Conservation (phyloP, 805 yeast genomes). For the Wickerhamomyces hampshirensis region DNA sequence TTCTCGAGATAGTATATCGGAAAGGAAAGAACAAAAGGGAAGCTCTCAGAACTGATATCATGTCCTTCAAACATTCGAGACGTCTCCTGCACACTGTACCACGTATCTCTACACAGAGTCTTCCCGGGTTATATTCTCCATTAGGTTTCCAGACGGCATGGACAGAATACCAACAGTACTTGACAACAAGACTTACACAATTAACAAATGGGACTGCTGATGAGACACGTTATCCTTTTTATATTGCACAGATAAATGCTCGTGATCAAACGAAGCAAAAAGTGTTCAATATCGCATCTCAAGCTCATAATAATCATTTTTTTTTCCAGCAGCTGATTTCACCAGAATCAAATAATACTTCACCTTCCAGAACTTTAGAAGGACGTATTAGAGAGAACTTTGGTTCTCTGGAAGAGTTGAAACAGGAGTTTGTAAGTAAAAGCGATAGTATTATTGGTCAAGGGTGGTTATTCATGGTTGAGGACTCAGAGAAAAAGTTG, state of each 20-base stretch:
- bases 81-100: slow-evolving; percentile 61
- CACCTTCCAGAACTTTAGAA: slow-evolving; percentile 33
- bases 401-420: slow-evolving; percentile 27
- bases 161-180: slow-evolving; percentile 70
- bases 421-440: slow-evolving; percentile 9
- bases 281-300: slow-evolving; percentile 85
- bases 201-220: slow-evolving; percentile 74
- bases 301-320: slow-evolving; percentile 87
- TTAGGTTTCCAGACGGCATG: slow-evolving; percentile 71
- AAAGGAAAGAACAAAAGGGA: too few species aligned
- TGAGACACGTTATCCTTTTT: slow-evolving; percentile 73
- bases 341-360: slow-evolving; percentile 19
- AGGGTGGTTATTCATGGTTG: slow-evolving; percentile 79
- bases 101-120: slow-evolving; percentile 34
- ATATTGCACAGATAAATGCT: slow-evolving; percentile 62
- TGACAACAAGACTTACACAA: slow-evolving; percentile 55
- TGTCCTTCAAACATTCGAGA: slow-evolving; percentile 5
- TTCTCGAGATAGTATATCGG: too few species aligned
- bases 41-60: too few species aligned
- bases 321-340: slow-evolving; percentile 60
- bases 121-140: slow-evolving; percentile 57
- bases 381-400: slow-evolving; percentile 33
- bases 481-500: slow-evolving; percentile 54
- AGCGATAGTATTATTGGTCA: slow-evolving; percentile 37
- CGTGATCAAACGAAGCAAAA: slow-evolving; percentile 60